Evolutionary conservation across 192 early-diverging fungal species (phyloP).

Genomic region (Coemansia biformis): DNA sequence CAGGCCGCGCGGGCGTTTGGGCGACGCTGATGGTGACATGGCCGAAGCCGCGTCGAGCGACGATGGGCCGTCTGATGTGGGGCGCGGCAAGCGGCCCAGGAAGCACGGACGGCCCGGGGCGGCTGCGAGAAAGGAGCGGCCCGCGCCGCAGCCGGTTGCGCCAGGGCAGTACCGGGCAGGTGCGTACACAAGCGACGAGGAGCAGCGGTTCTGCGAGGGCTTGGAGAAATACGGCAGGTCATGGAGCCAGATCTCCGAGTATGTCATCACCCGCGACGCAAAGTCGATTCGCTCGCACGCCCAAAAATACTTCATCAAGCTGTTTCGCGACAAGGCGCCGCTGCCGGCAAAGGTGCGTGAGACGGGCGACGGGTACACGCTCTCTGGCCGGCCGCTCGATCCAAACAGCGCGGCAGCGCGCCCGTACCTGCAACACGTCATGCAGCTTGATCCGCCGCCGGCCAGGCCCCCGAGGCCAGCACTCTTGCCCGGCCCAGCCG

Average conservation of each 20-base stretch:
- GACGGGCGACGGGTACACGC: constrained; percentile 70
- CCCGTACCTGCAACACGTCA: constrained; percentile 62
- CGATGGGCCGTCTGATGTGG: constrained; percentile 10
- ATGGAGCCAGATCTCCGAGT: constrained; percentile 70
- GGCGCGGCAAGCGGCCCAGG: constrained; percentile 2
- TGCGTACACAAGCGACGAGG: constrained; percentile 73
- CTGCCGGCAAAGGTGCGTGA: constrained; percentile 74
- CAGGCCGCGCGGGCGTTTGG: constrained; percentile 19
- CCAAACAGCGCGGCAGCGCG: constrained; percentile 81
- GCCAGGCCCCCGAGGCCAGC: constrained; percentile 2
- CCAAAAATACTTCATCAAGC: constrained; percentile 89
- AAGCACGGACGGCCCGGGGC: constrained; percentile 1
- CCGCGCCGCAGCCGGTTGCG: constrained; percentile 31
- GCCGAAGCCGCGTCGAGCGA: constrained; percentile 13
- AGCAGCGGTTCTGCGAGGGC: constrained; percentile 66
- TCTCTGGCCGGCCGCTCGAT: constrained; percentile 81
- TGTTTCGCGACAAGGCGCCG: constrained; percentile 75
- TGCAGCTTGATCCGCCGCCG: constrained; percentile 43
- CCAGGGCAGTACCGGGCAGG: constrained; percentile 58
- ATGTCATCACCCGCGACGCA: constrained; percentile 72
- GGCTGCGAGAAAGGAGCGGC: constrained; percentile 15
- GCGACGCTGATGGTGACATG: background rate
- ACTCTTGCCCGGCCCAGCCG: background rate
- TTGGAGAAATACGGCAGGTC: constrained; percentile 77
- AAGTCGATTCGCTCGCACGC: constrained; percentile 86